Evolutionary conservation across 495 filamentous ascomycete species (phyloP).

Genomic region (Podospora tetraspora): DNA sequence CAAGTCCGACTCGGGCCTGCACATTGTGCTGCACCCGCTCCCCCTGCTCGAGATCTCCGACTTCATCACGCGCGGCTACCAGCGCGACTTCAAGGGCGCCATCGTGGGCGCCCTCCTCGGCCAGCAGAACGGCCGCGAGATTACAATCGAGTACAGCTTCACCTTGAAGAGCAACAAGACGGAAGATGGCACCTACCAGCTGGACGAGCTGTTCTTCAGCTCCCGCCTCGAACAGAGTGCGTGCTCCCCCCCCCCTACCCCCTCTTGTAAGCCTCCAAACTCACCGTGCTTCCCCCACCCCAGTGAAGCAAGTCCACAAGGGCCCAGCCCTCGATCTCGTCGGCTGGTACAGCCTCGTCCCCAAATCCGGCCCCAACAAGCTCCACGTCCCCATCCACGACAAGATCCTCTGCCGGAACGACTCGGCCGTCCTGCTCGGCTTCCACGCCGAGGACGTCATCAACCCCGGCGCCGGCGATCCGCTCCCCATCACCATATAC

Average conservation of each 20-base stretch:
- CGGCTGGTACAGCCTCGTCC: constrained; percentile 88
- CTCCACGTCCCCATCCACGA: constrained; percentile 68
- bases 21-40: constrained; percentile 85
- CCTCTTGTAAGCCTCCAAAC: neutral
- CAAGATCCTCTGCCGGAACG: constrained; percentile 72
- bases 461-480: constrained; percentile 57
- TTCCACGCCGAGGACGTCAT: constrained; percentile 65
- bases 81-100: constrained; percentile 66
- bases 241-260: constrained; percentile 24
- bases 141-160: constrained; percentile 89
- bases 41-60: constrained; percentile 95
- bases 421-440: constrained; percentile 79
- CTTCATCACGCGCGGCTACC: constrained; percentile 84
- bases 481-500: constrained; percentile 84
- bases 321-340: constrained; percentile 77
- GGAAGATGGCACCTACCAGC: constrained; percentile 44
- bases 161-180: constrained; percentile 60
- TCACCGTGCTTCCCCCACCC: neutral
- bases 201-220: constrained; percentile 69
- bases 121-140: constrained; percentile 81
- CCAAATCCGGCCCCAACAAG: constrained; percentile 62
- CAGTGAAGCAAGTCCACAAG: constrained; percentile 88
- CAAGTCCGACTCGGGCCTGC: constrained; percentile 66
- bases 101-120: constrained; percentile 84
- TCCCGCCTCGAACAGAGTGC: constrained; percentile 78